These are phyloP conservation scores for Dryadomyces quercivorus DNA, from an alignment of 2,329 filamentous ascomycete species.

Conservation along the genomic window DNA sequence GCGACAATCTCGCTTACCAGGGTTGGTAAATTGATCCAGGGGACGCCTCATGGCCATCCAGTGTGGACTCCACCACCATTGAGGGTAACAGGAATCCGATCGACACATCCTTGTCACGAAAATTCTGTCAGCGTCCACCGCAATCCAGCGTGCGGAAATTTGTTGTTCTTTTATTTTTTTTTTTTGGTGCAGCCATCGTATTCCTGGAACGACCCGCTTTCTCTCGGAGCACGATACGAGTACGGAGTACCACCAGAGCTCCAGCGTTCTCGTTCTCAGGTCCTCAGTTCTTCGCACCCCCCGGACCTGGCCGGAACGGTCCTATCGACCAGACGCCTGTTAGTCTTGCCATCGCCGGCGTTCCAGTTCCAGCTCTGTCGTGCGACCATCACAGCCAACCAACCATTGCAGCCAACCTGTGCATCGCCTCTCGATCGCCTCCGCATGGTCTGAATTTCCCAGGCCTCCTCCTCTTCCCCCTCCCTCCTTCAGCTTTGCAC, in stretches of 20 bases:
- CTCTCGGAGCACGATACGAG: neutral
- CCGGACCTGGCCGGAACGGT: neutral
- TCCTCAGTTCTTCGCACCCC: too few species aligned
- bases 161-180: neutral
- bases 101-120: constrained; percentile 8
- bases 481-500: neutral
- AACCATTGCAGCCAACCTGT: neutral
- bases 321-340: neutral
- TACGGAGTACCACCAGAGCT: too few species aligned
- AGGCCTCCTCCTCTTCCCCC: neutral
- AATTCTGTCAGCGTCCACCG: constrained; percentile 1
- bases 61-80: neutral
- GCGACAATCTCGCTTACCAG: neutral
- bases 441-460: neutral
- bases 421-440: too few species aligned
- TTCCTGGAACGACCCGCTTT: constrained; percentile 1
- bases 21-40: neutral
- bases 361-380: neutral
- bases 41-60: neutral
- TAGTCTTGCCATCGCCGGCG: neutral
- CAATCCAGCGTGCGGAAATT: constrained; percentile 5
- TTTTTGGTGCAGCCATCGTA: neutral
- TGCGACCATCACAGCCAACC: neutral
- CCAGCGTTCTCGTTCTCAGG: too few species aligned
- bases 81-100: constrained; percentile 5